Conservation (phyloP, 1,284 basidiomycete genomes). For the Heterobasidion irregulare region DNA sequence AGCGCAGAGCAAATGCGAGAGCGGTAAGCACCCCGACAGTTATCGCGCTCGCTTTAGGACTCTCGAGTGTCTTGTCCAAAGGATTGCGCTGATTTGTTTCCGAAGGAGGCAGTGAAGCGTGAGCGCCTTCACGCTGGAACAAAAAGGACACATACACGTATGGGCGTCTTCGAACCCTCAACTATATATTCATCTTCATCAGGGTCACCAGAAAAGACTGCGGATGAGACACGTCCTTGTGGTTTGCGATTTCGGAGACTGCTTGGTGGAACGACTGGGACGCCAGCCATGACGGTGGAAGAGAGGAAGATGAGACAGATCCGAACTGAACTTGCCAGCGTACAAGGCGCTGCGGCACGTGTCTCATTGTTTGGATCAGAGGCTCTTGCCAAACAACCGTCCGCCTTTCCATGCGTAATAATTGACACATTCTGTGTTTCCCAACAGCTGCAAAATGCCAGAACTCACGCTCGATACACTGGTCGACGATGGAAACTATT, state of each 20-base stretch:
- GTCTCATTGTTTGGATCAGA: background rate
- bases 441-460: constrained; percentile 35
- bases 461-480: constrained; percentile 69
- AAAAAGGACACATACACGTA: background rate
- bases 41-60: constrained; percentile 45
- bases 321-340: too few relatives aligned
- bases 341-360: background rate
- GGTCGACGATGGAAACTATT: constrained; percentile 66
- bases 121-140: background rate
- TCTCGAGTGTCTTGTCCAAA: constrained; percentile 53
- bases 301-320: background rate
- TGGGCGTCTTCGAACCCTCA: background rate
- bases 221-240: background rate
- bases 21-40: constrained; percentile 60
- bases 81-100: constrained; percentile 34
- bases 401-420: background rate
- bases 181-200: constrained; percentile 5
- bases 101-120: background rate
- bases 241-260: constrained; percentile 6
- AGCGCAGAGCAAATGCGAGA: constrained; percentile 74
- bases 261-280: background rate
- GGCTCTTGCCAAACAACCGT: background rate
- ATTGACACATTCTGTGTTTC: too few relatives aligned
- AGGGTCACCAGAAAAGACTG: background rate
- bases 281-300: background rate